phyloP scores from a whole-genome alignment of 495 filamentous ascomycete species.

The Penicillium pulvis region DNA sequence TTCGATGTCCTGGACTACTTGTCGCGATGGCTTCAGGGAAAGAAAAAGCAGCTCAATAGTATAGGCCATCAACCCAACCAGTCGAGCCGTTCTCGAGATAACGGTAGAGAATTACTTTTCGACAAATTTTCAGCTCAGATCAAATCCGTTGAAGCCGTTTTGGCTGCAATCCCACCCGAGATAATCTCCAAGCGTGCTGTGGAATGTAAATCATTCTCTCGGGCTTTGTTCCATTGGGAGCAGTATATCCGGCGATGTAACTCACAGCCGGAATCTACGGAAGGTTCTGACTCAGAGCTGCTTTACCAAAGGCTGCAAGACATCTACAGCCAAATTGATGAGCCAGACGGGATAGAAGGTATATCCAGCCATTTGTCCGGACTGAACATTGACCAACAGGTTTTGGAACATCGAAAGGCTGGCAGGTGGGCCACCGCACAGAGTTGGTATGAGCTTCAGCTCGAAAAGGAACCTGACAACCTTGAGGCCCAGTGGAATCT shows the following conservation, averaged over 20 bases:
- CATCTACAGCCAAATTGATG: slow-evolving; percentile 95
- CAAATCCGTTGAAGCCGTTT: slow-evolving; percentile 60
- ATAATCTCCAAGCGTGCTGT: slow-evolving; percentile 82
- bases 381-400: slow-evolving; percentile 86
- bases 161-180: slow-evolving; percentile 78
- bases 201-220: slow-evolving; percentile 88
- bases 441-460: slow-evolving; percentile 92
- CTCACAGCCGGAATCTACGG: slow-evolving; percentile 34
- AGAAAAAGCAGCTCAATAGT: slow-evolving; percentile 61
- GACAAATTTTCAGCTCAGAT: slow-evolving; percentile 54
- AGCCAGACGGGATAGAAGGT: slow-evolving; percentile 94
- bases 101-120: slow-evolving; percentile 36
- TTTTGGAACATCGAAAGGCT: slow-evolving; percentile 86
- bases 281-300: slow-evolving; percentile 50
- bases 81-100: slow-evolving; percentile 41
- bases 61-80: slow-evolving; percentile 37
- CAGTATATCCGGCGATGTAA: slow-evolving; percentile 74
- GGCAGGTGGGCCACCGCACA: slow-evolving; percentile 98
- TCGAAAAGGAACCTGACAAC: slow-evolving; percentile 77
- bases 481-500: slow-evolving; percentile 78
- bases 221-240: slow-evolving; percentile 92
- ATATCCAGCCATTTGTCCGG: slow-evolving; percentile 82
- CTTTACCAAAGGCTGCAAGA: slow-evolving; percentile 80
- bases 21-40: slow-evolving; percentile 83
- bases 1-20: slow-evolving; percentile 92